Conservation (phyloP, 306 rosid species). For the Inga oerstediana region DNA sequence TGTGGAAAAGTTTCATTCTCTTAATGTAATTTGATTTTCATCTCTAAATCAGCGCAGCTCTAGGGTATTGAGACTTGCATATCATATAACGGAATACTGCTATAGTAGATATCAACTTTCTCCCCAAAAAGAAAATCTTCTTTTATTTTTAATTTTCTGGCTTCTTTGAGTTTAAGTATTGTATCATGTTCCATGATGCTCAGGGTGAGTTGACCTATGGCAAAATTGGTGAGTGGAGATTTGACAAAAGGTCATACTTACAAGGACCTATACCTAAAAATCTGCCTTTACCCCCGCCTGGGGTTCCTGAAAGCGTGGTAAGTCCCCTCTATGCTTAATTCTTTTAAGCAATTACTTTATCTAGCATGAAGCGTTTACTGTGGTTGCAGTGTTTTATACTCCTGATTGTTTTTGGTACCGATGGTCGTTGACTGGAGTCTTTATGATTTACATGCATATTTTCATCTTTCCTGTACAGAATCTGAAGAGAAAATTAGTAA, state of each 20-base stretch:
- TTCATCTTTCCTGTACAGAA: not conserved
- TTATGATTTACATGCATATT: constrained; percentile 24
- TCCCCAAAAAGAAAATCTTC: not conserved
- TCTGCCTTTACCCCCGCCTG: constrained; percentile 86
- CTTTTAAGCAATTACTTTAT: constrained; percentile 19
- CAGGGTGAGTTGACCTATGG: constrained; percentile 95
- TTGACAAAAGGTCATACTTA: constrained; percentile 89
- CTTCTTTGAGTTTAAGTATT: constrained; percentile 11
- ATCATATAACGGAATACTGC: constrained; percentile 16
- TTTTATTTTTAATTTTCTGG: constrained; percentile 3
- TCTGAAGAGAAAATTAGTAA: constrained; percentile 23
- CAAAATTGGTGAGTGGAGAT: constrained; percentile 92
- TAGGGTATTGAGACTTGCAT: constrained; percentile 18
- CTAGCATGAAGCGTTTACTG: not conserved
- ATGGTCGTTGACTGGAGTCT: not conserved
- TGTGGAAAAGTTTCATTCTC: not conserved
- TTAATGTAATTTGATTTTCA: not conserved
- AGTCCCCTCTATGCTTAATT: constrained; percentile 37
- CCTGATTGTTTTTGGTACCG: not conserved
- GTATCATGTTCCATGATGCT: constrained; percentile 24
- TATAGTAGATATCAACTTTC: not conserved
- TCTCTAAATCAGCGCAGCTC: not conserved
- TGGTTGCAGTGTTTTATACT: not conserved
- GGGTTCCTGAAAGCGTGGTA: constrained; percentile 99
- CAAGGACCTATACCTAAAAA: constrained; percentile 86